phyloP scores from a whole-genome alignment of 306 rosid genomes.

The Echinosophora koreensis region DNA sequence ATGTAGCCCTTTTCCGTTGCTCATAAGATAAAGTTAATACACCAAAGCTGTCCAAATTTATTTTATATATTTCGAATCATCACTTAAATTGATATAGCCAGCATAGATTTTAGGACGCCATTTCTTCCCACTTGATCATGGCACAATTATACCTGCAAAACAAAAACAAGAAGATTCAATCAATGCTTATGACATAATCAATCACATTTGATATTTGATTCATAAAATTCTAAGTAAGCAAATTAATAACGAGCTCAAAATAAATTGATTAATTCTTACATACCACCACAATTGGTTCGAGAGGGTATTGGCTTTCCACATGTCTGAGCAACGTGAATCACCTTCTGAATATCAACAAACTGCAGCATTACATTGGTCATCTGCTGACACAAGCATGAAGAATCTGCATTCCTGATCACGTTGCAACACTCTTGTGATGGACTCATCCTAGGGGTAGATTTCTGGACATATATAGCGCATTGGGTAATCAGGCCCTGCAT shows the following conservation, averaged over 20 bases:
- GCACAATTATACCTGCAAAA: constrained; percentile 2
- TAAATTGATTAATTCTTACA: neutral
- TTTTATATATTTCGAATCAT: neutral
- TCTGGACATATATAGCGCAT: constrained; percentile 36
- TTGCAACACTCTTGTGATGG: constrained; percentile 43
- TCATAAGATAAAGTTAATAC: neutral
- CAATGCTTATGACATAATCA: no score
- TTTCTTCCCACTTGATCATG: neutral
- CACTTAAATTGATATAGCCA: neutral
- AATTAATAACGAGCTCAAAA: neutral
- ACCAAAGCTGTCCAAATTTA: neutral
- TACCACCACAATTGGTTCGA: constrained; percentile 51
- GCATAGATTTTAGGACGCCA: neutral
- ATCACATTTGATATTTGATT: neutral
- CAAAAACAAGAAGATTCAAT: neutral
- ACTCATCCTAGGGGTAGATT: neutral
- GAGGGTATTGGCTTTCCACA: constrained; percentile 34
- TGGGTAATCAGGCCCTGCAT: constrained; percentile 22
- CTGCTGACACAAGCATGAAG: constrained; percentile 38
- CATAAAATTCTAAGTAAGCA: neutral
- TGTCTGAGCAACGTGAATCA: constrained; percentile 8
- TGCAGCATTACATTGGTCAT: constrained; percentile 32
- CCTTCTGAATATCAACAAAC: constrained; percentile 42
- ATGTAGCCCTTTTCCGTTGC: neutral
- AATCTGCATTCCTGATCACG: constrained; percentile 19